These are phyloP conservation scores for Suillus alpinus DNA, from an alignment of 768 basidiomycete genomes.

Conservation along the genomic window DNA sequence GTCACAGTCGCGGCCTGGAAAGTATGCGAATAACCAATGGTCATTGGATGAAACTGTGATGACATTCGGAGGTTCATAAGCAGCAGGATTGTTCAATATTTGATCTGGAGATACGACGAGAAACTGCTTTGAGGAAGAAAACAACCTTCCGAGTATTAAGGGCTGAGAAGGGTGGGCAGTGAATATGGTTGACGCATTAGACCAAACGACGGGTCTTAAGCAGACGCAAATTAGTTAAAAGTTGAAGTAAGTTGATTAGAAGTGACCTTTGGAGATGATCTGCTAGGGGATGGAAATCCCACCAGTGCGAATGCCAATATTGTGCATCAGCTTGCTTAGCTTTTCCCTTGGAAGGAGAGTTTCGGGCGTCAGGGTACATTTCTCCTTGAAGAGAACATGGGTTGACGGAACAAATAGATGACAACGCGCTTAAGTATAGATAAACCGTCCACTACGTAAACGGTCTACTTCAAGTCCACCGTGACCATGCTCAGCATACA, in stretches of 20 bases:
- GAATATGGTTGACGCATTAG: constrained; percentile 65
- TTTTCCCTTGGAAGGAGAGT: constrained; percentile 53
- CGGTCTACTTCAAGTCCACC: no score
- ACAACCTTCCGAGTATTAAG: constrained; percentile 57
- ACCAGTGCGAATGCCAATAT: constrained; percentile 65
- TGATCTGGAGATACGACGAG: constrained; percentile 50
- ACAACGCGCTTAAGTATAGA: neutral
- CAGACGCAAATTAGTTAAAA: neutral
- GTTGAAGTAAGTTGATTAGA: neutral
- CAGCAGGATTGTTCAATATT: constrained; percentile 41
- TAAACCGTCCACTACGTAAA: neutral
- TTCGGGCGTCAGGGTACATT: constrained; percentile 22
- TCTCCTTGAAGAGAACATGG: constrained; percentile 14
- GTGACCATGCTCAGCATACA: constrained; percentile 21
- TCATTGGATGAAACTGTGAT: constrained; percentile 59
- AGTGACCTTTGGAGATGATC: constrained; percentile 56
- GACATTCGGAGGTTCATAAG: constrained; percentile 60
- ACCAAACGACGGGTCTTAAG: constrained; percentile 69
- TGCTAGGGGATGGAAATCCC: constrained; percentile 64
- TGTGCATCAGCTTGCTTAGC: constrained; percentile 41
- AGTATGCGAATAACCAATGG: constrained; percentile 73
- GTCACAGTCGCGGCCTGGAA: constrained; percentile 54
- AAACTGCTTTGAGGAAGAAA: constrained; percentile 70
- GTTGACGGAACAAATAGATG: constrained; percentile 3
- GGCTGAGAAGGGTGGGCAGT: constrained; percentile 65